Evolutionary conservation across 2,329 filamentous ascomycete genomes (phyloP).

Genomic region (Diplodia seriata): DNA sequence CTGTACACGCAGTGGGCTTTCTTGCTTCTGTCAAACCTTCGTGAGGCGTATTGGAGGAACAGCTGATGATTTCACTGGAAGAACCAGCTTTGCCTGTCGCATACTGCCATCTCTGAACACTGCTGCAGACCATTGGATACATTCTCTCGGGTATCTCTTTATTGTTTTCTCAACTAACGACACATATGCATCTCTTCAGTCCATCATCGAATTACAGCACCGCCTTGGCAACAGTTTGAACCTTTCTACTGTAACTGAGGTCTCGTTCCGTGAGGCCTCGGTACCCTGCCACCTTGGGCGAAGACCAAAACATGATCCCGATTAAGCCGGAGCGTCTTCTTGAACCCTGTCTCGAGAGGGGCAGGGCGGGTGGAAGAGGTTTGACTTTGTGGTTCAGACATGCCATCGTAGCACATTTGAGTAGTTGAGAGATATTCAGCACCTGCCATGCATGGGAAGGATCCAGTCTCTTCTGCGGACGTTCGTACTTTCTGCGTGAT

Average conservation of each 20-base stretch:
- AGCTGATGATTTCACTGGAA: not conserved
- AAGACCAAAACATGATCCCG: slow-evolving; percentile 76
- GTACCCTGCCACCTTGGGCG: slow-evolving; percentile 80
- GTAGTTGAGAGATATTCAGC: not conserved
- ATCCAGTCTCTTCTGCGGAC: not conserved
- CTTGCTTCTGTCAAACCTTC: not conserved
- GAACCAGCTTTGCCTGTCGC: not conserved
- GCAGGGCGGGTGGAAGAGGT: slow-evolving; percentile 83
- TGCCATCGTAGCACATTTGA: slow-evolving; percentile 37
- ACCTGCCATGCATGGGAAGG: too few species aligned
- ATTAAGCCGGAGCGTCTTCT: slow-evolving; percentile 99
- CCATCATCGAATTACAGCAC: slow-evolving; percentile 1
- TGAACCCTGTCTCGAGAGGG: slow-evolving; percentile 81
- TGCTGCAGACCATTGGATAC: not conserved
- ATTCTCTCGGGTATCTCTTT: not conserved
- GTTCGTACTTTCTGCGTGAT: not conserved
- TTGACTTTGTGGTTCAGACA: slow-evolving; percentile 97
- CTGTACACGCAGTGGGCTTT: not conserved
- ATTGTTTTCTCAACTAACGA: not conserved
- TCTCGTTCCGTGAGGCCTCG: slow-evolving; percentile 72
- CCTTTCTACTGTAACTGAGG: slow-evolving; percentile 64
- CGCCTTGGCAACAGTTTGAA: slow-evolving; percentile 62
- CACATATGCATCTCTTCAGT: slow-evolving; percentile 27
- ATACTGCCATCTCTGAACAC: not conserved
- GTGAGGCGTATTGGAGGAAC: not conserved